phyloP scores from a whole-genome alignment of 2,329 filamentous ascomycete genomes.

The Didymella keratinophila region DNA sequence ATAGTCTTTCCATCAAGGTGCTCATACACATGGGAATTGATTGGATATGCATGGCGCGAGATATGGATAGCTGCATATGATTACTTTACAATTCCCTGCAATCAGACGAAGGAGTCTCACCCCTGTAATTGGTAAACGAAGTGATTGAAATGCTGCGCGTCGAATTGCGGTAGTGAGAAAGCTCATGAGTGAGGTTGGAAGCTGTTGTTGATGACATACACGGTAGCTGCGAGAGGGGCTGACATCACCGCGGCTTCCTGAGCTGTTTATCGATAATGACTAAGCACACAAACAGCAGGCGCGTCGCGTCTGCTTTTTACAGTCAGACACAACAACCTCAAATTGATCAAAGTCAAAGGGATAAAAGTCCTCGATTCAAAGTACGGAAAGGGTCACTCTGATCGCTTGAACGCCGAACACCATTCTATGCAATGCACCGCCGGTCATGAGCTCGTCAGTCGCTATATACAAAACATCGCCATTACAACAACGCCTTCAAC shows the following conservation, averaged over 20 bases:
- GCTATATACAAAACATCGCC: constrained; percentile 11
- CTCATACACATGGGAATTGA: constrained; percentile 85
- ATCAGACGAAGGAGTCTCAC: constrained; percentile 16
- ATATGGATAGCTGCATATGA: constrained; percentile 34
- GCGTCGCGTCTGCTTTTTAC: not conserved
- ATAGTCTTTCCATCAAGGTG: constrained; percentile 24
- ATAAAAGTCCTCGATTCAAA: not conserved
- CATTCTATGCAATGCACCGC: constrained; percentile 16
- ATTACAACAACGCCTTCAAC: constrained; percentile 34
- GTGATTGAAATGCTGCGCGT: constrained; percentile 32
- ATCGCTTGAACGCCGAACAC: constrained; percentile 4
- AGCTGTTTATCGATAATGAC: constrained; percentile 7
- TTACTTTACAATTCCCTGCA: constrained; percentile 26
- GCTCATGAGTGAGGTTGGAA: constrained; percentile 42
- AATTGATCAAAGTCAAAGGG: not conserved
- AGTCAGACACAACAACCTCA: not conserved
- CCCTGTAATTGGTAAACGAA: constrained; percentile 30
- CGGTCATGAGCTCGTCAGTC: constrained; percentile 25
- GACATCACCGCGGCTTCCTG: constrained; percentile 28
- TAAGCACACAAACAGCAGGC: not conserved
- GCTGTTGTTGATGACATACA: constrained; percentile 59
- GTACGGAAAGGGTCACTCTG: not conserved
- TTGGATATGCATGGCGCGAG: constrained; percentile 79
- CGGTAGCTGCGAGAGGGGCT: constrained; percentile 41
- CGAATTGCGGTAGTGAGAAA: constrained; percentile 39